phyloP scores from a whole-genome alignment of 2,329 filamentous ascomycete genomes.

The Chaetomiaceae sp. region DNA sequence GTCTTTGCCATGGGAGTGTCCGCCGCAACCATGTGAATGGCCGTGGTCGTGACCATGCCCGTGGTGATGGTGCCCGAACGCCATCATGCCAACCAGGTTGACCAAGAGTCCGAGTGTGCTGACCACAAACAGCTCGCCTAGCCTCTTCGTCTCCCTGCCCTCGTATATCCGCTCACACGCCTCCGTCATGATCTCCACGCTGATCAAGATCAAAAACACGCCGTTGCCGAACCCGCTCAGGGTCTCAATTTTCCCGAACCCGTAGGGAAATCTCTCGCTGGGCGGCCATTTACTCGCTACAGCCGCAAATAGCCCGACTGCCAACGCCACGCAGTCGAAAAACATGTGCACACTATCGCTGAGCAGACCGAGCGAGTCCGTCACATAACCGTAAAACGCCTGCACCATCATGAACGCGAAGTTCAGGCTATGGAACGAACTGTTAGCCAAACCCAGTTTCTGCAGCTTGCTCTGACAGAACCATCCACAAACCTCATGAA shows the following conservation, averaged over 20 bases:
- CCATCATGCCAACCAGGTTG: conserved; percentile 86
- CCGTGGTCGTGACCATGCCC: conserved; percentile 44
- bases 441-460: conserved; percentile 8
- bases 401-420: conserved; percentile 94
- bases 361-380: conserved; percentile 88
- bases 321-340: conserved; percentile 90
- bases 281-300: conserved; percentile 97
- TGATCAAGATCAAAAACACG: conserved; percentile 91
- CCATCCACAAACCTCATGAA: conserved; percentile 71
- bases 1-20: conserved; percentile 43
- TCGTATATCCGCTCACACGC: conserved; percentile 83
- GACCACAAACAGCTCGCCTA: conserved; percentile 83
- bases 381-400: conserved; percentile 88
- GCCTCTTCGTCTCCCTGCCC: conserved; percentile 74
- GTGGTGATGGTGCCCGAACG: conserved; percentile 69
- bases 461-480: not conserved
- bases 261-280: conserved; percentile 84
- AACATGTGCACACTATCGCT: conserved; percentile 99
- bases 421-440: conserved; percentile 64
- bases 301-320: conserved; percentile 84
- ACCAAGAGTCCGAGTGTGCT: conserved; percentile 82
- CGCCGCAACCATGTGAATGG: conserved; percentile 36
- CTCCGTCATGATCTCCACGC: conserved; percentile 92
- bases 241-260: conserved; percentile 94
- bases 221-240: conserved; percentile 95